Percentiles rank a stretch among this genome's conserved stretches.
Conservation (phyloP, 768 basidiomycete genomes). For the Trametes gibbosa region DNA sequence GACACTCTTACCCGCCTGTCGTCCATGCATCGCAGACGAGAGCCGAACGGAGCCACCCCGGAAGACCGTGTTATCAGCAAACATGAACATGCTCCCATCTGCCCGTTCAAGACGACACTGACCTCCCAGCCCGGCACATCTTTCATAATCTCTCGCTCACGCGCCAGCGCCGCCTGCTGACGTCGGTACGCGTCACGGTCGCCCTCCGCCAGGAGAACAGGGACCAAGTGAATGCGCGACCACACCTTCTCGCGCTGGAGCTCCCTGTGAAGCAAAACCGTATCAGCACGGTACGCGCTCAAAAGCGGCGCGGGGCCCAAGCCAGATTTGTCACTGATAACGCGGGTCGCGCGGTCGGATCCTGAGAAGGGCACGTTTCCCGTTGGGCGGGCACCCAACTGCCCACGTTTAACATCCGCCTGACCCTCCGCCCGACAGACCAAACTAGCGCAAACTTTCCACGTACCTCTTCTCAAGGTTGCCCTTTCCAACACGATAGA, state of each 20-base stretch:
- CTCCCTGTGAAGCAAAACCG: slow-evolving; percentile 63
- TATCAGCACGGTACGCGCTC: slow-evolving; percentile 41
- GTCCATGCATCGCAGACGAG: slow-evolving; percentile 14
- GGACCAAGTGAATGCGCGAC: slow-evolving; percentile 94
- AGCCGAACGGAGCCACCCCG: slow-evolving; percentile 18
- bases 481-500: slow-evolving; percentile 87
- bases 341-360: slow-evolving; percentile 57
- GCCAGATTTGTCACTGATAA: slow-evolving; percentile 41
- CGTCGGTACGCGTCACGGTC: slow-evolving; percentile 89
- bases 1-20: slow-evolving; percentile 79
- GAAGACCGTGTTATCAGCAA: slow-evolving; percentile 19
- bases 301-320: slow-evolving; percentile 14
- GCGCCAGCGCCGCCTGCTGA: slow-evolving; percentile 66
- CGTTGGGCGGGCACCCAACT: slow-evolving; percentile 54
- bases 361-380: slow-evolving; percentile 65
- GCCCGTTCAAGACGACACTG: slow-evolving; percentile 38
- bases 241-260: slow-evolving; percentile 89
- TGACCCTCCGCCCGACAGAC: slow-evolving; percentile 38
- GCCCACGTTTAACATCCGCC: slow-evolving; percentile 70
- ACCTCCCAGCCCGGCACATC: slow-evolving; percentile 95
- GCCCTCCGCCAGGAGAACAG: slow-evolving; percentile 87
- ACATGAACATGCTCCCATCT: slow-evolving; percentile 13
- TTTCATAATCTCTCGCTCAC: slow-evolving; percentile 93
- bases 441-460: slow-evolving; percentile 16
- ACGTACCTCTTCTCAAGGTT: slow-evolving; percentile 92